These are phyloP conservation scores for Sclerotinia trifoliorum DNA, from an alignment of 2,329 filamentous ascomycete genomes.

Conservation along the genomic window DNA sequence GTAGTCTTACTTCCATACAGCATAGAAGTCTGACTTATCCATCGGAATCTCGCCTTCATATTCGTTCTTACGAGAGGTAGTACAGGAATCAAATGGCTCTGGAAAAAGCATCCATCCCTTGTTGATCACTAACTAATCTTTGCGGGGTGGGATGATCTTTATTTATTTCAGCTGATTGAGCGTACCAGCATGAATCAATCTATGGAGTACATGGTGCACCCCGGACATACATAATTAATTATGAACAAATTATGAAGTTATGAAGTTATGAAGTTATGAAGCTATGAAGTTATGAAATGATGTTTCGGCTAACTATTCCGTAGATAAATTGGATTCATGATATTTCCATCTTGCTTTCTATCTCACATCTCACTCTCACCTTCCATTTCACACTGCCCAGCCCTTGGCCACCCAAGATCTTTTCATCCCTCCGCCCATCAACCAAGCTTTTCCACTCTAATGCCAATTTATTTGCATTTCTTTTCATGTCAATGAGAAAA, in stretches of 20 bases:
- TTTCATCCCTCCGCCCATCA: neutral
- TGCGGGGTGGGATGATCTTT: constrained; percentile 4
- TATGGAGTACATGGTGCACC: no score
- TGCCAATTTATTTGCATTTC: constrained; percentile 11
- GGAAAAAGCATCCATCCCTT: neutral
- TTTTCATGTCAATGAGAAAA: neutral
- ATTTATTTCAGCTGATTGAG: neutral
- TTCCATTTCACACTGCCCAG: constrained; percentile 11
- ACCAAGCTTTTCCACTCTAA: constrained; percentile 18
- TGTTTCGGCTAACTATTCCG: no score
- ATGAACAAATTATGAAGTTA: no score
- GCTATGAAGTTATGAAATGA: no score
- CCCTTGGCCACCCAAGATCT: constrained; percentile 2
- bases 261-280: no score
- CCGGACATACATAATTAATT: neutral
- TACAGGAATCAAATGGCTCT: neutral
- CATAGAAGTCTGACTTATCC: neutral
- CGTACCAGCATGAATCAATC: no score
- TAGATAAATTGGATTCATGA: no score
- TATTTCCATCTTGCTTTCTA: no score
- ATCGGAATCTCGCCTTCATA: neutral
- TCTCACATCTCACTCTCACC: neutral
- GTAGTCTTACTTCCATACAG: no score
- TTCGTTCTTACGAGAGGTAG: neutral
- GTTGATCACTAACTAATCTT: neutral